These are phyloP conservation scores for Megacollybia marginata DNA, from an alignment of 768 basidiomycete genomes.

Conservation along the genomic window DNA sequence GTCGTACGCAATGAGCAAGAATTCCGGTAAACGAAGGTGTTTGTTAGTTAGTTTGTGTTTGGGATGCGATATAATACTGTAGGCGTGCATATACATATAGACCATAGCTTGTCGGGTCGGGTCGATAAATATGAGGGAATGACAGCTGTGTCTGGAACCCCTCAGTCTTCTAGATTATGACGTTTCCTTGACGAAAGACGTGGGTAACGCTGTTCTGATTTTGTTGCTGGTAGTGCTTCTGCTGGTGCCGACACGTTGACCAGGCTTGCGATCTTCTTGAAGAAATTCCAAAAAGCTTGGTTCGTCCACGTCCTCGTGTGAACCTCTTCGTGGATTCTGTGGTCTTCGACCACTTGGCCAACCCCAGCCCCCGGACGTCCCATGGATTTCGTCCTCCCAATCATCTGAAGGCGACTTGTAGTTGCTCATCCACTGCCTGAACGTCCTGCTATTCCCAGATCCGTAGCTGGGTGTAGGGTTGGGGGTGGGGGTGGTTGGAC, in stretches of 20 bases:
- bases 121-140: too few relatives aligned
- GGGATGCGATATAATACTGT: too few relatives aligned
- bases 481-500: neutral
- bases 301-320: neutral
- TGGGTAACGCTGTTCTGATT: neutral
- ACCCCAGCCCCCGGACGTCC: neutral
- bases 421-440: neutral
- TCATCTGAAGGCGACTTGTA: neutral
- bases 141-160: too few relatives aligned
- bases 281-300: neutral
- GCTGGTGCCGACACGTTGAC: neutral
- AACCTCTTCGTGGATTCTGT: neutral
- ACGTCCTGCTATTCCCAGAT: constrained; percentile 1
- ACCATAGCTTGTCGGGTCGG: too few relatives aligned
- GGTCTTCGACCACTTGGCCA: neutral
- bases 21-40: too few relatives aligned
- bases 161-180: too few relatives aligned
- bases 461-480: neutral
- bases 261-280: neutral
- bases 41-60: too few relatives aligned
- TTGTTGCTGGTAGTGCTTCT: neutral
- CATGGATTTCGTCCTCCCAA: neutral
- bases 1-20: too few relatives aligned
- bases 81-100: too few relatives aligned
- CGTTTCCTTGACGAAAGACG: neutral